Evolutionary conservation across 2,329 filamentous ascomycete genomes (phyloP).

Genomic region (Fusarium setosum): DNA sequence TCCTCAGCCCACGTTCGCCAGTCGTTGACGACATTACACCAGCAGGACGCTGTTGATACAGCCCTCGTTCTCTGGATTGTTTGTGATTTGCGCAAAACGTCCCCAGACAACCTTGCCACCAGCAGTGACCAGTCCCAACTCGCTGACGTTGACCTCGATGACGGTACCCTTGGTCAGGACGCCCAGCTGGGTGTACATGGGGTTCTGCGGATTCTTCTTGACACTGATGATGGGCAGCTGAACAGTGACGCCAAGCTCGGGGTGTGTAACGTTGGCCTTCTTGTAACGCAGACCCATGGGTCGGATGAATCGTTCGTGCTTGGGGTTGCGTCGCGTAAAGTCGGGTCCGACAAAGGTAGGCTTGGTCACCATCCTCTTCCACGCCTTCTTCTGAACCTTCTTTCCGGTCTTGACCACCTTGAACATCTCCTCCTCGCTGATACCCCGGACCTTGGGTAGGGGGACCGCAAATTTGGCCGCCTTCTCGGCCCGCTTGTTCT

Average conservation of each 20-base stretch:
- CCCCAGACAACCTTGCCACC: conserved; percentile 96
- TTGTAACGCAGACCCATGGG: conserved; percentile 64
- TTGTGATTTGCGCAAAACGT: conserved; percentile 71
- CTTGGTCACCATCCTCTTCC: conserved; percentile 77
- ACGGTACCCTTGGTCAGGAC: conserved; percentile 85
- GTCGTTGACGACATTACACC: conserved; percentile 31
- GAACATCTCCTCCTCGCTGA: conserved; percentile 97
- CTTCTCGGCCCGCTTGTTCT: conserved; percentile 95
- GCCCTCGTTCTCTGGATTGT: conserved; percentile 59
- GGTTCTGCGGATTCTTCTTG: conserved; percentile 80
- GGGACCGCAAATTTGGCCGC: conserved; percentile 93
- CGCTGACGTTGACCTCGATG: conserved; percentile 92
- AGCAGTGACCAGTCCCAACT: conserved; percentile 90
- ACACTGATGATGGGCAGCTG: conserved; percentile 82
- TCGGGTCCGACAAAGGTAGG: conserved; percentile 84
- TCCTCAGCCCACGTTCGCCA: conserved; percentile 18
- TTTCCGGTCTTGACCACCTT: conserved; percentile 96
- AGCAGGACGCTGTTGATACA: conserved; percentile 47
- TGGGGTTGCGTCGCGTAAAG: conserved; percentile 90
- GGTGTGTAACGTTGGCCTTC: conserved; percentile 71
- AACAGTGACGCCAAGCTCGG: conserved; percentile 86
- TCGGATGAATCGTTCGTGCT: conserved; percentile 70
- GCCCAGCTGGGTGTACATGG: conserved; percentile 91
- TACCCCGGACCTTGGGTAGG: conserved; percentile 90
- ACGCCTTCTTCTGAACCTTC: conserved; percentile 88